Evolutionary conservation across 306 rosid genomes (phyloP), one percentile per base, ranked within the genome.

Genomic region (Alnus rubra): DNA sequence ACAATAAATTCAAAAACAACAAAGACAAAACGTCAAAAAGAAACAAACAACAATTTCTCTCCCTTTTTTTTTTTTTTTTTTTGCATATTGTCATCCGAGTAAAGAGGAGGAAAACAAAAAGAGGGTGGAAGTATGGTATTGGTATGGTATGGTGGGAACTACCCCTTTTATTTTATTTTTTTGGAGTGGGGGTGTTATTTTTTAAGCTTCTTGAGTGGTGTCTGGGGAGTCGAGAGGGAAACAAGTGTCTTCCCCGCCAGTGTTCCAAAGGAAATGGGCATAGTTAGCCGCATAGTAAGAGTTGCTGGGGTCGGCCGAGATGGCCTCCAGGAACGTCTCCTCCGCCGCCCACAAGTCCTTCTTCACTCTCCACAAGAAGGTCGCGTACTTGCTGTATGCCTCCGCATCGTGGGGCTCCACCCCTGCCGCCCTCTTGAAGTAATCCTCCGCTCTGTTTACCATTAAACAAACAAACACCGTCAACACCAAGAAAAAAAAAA

Each of bases 201-300:
- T 19, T 78, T 74, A 92, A 50, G 75, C 76, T 18, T 88, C 88
- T 45, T 86, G 82, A 31, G 82, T 67, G 78, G 73, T 30, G 13
- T 92, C 98, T 0, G 91, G 76, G 14, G 94, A 73, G 44, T 33
- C 71, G 1, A 89, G 87, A 28, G 99, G 97, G 72, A 86, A 96
- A 70, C 98, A 96, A 11, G 99, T 91, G 79, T 96, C 99, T 37
- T 96, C 98, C 1, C 85, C 99, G 31, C 97, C 99, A 2, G 97
- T 91, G 82, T 91, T 87, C 99, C 99, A 93, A 0, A 96, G 97
- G 75, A 96, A 96, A 84, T 91, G 91, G 55, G 99, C 99, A 58
- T 96, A 96, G 42, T 84, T 89, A 23, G 96, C 97, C 0, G 99
- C 91, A 62, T 96, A 90, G 79, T 71, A 86, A 0, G 98, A 78